Conservation (phyloP, 805 yeast species). For the Zygosaccharomyces bailii region DNA sequence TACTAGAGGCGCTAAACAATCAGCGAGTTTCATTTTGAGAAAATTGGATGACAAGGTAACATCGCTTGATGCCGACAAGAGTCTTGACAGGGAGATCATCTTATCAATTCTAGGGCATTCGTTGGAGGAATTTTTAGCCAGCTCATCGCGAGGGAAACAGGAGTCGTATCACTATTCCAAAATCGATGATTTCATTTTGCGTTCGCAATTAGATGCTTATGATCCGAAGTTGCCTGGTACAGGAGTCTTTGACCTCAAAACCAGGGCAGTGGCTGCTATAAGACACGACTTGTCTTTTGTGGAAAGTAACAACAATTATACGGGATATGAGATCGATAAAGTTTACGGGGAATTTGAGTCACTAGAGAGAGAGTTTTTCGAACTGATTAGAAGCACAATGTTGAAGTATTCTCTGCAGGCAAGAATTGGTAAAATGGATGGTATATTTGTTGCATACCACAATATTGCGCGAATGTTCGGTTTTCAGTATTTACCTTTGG, state of each 20-base stretch:
- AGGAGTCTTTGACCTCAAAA: slow-evolving; percentile 88
- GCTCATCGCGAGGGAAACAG: slow-evolving; percentile 13
- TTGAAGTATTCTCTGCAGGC: slow-evolving; percentile 89
- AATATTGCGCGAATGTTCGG: slow-evolving; percentile 80
- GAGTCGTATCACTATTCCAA: slow-evolving; percentile 70
- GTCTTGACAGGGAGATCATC: slow-evolving; percentile 62
- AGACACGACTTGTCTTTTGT: slow-evolving; percentile 70
- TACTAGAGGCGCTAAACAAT: slow-evolving; percentile 46
- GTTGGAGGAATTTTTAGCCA: slow-evolving; percentile 61
- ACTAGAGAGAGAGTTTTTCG: slow-evolving; percentile 75
- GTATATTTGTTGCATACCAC: slow-evolving; percentile 89
- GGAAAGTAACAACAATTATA: slow-evolving; percentile 49
- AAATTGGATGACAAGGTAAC: slow-evolving; percentile 45
- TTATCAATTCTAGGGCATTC: slow-evolving; percentile 75
- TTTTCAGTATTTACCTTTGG: slow-evolving; percentile 78
- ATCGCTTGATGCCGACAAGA: slow-evolving; percentile 69
- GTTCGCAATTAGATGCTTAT: slow-evolving; percentile 88
- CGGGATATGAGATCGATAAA: slow-evolving; percentile 64
- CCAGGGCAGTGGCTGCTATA: slow-evolving; percentile 85
- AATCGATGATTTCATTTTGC: slow-evolving; percentile 65
- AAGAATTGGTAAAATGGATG: slow-evolving; percentile 94
- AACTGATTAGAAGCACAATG: slow-evolving; percentile 69
- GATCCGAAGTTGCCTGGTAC: slow-evolving; percentile 78
- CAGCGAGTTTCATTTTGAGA: slow-evolving; percentile 57
- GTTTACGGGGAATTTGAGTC: slow-evolving; percentile 68